Evolutionary conservation across 2,329 filamentous ascomycete genomes (phyloP).

Genomic region (Albophoma yamanashiensis): DNA sequence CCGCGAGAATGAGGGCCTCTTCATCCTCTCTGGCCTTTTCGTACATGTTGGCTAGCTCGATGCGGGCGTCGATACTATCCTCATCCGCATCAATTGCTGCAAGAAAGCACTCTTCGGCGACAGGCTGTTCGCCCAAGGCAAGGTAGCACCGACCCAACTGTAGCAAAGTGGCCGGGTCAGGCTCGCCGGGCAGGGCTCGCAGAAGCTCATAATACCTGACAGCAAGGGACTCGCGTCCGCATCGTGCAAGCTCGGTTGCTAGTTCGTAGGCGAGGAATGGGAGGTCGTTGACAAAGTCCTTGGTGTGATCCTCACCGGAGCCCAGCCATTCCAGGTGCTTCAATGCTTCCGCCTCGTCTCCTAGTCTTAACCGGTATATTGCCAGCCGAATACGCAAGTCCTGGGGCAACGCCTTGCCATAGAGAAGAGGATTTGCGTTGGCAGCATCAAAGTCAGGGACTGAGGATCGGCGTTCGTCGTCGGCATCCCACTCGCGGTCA

Average conservation of each 20-base stretch:
- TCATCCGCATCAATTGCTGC: slow-evolving; percentile 63
- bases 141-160: slow-evolving; percentile 60
- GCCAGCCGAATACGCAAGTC: slow-evolving; percentile 80
- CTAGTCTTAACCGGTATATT: slow-evolving; percentile 66
- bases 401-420: slow-evolving; percentile 65
- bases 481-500: slow-evolving; percentile 81
- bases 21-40: slow-evolving; percentile 63
- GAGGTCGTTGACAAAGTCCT: slow-evolving; percentile 49
- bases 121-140: slow-evolving; percentile 47
- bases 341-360: slow-evolving; percentile 60
- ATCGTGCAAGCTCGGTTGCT: slow-evolving; percentile 31
- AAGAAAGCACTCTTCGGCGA: slow-evolving; percentile 70
- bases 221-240: slow-evolving; percentile 24
- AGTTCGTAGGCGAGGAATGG: slow-evolving; percentile 70
- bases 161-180: slow-evolving; percentile 41
- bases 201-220: slow-evolving; percentile 47
- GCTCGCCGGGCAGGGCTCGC: slow-evolving; percentile 32
- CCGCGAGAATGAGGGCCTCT: slow-evolving; percentile 66
- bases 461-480: slow-evolving; percentile 54
- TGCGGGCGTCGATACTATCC: slow-evolving; percentile 63
- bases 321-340: slow-evolving; percentile 61
- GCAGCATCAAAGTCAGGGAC: slow-evolving; percentile 50
- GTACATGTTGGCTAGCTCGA: slow-evolving; percentile 75
- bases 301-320: slow-evolving; percentile 40
- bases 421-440: slow-evolving; percentile 43